These are phyloP conservation scores for Poa pratensis DNA, from an alignment of 176 grass and related monocot genomes.

Conservation along the genomic window DNA sequence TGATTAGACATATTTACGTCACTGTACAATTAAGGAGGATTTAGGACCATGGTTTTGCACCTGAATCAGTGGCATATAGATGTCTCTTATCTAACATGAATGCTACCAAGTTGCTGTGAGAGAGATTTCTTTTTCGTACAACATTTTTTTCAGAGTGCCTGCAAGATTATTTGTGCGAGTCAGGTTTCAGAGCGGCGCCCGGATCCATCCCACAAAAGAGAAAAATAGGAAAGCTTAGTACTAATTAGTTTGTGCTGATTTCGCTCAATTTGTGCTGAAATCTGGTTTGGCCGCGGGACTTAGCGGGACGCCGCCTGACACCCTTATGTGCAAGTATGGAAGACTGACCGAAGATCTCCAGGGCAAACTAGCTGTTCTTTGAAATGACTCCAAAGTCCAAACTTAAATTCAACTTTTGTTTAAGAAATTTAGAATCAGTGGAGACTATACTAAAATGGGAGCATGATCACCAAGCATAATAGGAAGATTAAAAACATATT, in stretches of 20 bases:
- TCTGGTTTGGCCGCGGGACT: no score
- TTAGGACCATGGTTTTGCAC: background rate
- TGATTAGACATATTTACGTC: background rate
- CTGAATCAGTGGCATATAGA: background rate
- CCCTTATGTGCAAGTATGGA: background rate
- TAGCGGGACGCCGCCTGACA: no score
- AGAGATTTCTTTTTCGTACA: background rate
- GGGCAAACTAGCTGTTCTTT: no score
- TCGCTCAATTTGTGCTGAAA: no score
- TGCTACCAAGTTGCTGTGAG: background rate
- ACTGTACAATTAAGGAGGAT: background rate
- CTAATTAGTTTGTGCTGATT: no score
- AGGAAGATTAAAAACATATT: no score
- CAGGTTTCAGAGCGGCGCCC: no score
- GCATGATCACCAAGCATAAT: background rate
- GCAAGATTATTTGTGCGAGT: background rate
- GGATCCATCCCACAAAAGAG: no score
- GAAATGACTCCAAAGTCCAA: background rate
- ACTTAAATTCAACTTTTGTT: background rate
- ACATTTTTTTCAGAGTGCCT: background rate
- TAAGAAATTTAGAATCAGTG: background rate
- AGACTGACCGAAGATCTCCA: background rate
- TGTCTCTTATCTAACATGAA: background rate
- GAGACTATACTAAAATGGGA: background rate
- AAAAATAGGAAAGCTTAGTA: no score